Evolutionary conservation across 306 rosid genomes (phyloP), one percentile per base, ranked within the genome.

Genomic region (Sicyos edulis): DNA sequence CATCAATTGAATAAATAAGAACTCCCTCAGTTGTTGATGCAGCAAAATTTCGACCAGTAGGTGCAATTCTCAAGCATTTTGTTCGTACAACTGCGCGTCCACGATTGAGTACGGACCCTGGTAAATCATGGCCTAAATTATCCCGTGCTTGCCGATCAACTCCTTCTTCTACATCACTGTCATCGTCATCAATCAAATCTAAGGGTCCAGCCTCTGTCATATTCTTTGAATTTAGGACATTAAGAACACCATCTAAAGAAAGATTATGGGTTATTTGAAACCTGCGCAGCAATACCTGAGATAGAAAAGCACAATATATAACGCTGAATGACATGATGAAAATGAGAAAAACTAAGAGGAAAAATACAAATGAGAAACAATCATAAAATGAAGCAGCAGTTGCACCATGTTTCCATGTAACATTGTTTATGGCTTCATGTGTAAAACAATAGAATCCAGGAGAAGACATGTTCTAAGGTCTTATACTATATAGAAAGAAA

Each of bases 1-100:
- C 97, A 64, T 91, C 99, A 63, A 91, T 84, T 62, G 97, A 93
- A 79, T 86, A 91, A 80, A 91, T 86, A 60, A 88, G 79, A 78
- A 91, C 97, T 21, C 99, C 99, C 80, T 87, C 97, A 2, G 99
- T 91, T 20, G 97, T 91, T 82, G 99, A 92, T 47, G 97, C 97
- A 19, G 89, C 81, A 79, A 93, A 93, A 82, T 90, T 93, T 76
- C 97, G 80, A 73, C 99, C 99, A 9, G 99, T 93, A 17, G 99
- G 96, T 64, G 97, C 95, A 77, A 93, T 86, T 82, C 86, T 88
- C 50, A 93, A 80, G 80, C 84, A 78, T 83, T 93, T 93, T 71
- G 99, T 88, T 83, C 85, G 88, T 78, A 84, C 82, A 67, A 86
- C 44, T 54, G 95, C 88, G 80, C 99, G 88, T 76, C 99, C 99